These are phyloP conservation scores for Ensete glaucum DNA, from an alignment of 176 grass and related monocot genomes.

Conservation along the genomic window DNA sequence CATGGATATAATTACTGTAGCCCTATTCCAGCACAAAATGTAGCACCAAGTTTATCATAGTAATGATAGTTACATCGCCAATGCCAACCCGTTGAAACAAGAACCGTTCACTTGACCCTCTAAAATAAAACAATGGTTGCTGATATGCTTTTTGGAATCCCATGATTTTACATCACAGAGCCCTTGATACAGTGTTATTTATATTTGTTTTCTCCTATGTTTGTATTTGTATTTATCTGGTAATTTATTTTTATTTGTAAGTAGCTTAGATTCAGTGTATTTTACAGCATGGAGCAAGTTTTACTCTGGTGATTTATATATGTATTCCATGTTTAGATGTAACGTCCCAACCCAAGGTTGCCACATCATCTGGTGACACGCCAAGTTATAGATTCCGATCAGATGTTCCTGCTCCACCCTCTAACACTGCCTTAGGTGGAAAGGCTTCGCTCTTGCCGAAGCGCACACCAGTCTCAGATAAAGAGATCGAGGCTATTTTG, in stretches of 20 bases:
- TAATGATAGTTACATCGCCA: too few relatives aligned
- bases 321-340: slow-evolving; percentile 19
- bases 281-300: not conserved
- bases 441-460: slow-evolving; percentile 86
- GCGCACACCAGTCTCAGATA: slow-evolving; percentile 74
- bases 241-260: not conserved
- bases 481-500: slow-evolving; percentile 96
- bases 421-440: slow-evolving; percentile 76
- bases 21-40: too few relatives aligned
- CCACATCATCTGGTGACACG: slow-evolving; percentile 34
- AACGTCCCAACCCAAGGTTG: slow-evolving; percentile 27
- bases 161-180: too few relatives aligned
- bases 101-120: too few relatives aligned
- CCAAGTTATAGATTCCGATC: slow-evolving; percentile 85
- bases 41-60: too few relatives aligned
- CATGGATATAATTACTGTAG: too few relatives aligned
- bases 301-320: not conserved
- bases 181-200: too few relatives aligned
- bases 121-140: too few relatives aligned
- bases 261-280: not conserved
- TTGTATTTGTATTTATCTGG: too few relatives aligned
- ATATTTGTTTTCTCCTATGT: too few relatives aligned
- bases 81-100: too few relatives aligned
- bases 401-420: slow-evolving; percentile 76
- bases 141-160: too few relatives aligned